Evolutionary conservation across 306 rosid genomes (phyloP).

Genomic region (Prunus campanulata): DNA sequence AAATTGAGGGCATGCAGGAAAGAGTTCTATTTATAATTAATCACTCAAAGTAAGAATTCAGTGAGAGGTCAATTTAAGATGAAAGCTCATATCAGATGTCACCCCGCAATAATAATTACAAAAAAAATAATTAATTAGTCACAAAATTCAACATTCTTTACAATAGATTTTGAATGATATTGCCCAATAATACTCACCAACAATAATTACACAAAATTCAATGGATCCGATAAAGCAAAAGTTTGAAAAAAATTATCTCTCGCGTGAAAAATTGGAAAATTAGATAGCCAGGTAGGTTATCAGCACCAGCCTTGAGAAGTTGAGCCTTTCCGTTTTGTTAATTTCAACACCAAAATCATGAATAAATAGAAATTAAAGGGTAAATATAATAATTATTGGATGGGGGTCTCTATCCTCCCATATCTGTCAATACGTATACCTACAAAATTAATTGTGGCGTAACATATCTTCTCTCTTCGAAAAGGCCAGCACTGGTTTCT

Average conservation of each 20-base stretch:
- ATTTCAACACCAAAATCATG: not conserved
- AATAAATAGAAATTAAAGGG: not conserved
- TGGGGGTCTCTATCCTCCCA: not conserved
- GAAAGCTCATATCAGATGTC: not conserved
- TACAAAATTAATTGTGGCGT: not conserved
- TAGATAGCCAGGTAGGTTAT: no score
- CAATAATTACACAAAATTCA: not conserved
- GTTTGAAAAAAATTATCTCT: no score
- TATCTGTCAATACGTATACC: not conserved
- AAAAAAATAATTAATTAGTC: not conserved
- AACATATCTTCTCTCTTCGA: constrained; percentile 1
- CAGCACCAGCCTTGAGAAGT: no score
- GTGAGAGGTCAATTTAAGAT: not conserved
- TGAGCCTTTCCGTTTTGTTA: no score
- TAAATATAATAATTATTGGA: not conserved
- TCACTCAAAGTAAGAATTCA: not conserved
- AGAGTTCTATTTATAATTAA: not conserved
- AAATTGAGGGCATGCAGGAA: not conserved
- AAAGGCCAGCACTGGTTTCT: not conserved
- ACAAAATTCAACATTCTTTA: not conserved
- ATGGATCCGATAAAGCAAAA: not conserved
- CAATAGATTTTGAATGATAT: not conserved
- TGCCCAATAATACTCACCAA: not conserved
- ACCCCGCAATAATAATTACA: no score
- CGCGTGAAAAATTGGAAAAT: no score